These are phyloP conservation scores for Daedaleopsis nitida DNA, from an alignment of 768 basidiomycete species.

Conservation along the genomic window DNA sequence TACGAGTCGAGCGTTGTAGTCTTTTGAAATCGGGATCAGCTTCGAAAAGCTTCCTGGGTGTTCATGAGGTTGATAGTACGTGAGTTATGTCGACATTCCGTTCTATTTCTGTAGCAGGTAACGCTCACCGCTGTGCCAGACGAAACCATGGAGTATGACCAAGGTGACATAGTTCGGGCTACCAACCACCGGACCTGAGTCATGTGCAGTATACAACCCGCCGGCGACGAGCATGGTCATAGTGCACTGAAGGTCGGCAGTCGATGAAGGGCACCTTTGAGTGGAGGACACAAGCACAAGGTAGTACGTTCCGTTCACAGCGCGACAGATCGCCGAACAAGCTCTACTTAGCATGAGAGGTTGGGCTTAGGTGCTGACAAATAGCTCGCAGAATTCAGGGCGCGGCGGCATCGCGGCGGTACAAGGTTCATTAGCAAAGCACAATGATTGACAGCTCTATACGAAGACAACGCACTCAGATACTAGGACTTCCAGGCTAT, in stretches of 20 bases:
- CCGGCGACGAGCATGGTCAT: neutral
- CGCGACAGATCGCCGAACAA: too few relatives aligned
- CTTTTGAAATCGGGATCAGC: constrained; percentile 14
- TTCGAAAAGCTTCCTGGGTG: neutral
- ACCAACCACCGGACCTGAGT: constrained; percentile 1
- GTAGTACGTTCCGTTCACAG: too few relatives aligned
- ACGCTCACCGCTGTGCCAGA: constrained; percentile 3
- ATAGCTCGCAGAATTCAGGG: too few relatives aligned
- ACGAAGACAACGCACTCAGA: too few relatives aligned
- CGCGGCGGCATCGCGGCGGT: too few relatives aligned
- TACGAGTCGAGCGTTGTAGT: constrained; percentile 20
- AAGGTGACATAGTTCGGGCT: constrained; percentile 3
- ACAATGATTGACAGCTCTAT: too few relatives aligned
- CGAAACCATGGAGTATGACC: constrained; percentile 2
- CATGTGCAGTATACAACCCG: neutral
- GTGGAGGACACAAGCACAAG: too few relatives aligned
- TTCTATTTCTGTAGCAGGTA: neutral
- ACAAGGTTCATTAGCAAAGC: too few relatives aligned
- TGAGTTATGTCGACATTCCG: neutral
- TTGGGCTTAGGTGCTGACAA: too few relatives aligned
- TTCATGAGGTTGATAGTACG: neutral
- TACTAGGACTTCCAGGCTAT: too few relatives aligned
- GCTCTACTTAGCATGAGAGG: too few relatives aligned
- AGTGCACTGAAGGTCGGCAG: neutral
- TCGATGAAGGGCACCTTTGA: too few relatives aligned